phyloP scores from a whole-genome alignment of 2,329 filamentous ascomycete species.

The Colletotrichum sp. region DNA sequence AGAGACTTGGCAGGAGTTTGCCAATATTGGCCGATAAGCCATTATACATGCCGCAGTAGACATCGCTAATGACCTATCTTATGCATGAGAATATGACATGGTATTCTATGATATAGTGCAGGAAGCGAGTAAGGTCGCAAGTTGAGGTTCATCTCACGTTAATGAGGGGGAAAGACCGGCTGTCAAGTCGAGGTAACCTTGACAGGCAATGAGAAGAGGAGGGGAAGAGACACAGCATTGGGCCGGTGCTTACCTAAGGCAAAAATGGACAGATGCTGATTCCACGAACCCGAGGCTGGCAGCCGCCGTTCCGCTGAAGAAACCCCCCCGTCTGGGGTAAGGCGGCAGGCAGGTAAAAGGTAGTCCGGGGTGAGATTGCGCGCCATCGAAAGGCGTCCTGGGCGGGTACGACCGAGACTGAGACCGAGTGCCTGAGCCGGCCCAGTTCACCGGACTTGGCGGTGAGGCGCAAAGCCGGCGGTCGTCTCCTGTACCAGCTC shows the following conservation, averaged over 20 bases:
- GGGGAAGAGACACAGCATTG: background rate
- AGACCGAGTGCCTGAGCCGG: background rate
- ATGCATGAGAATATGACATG: background rate
- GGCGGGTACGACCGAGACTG: background rate
- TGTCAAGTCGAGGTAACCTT: background rate
- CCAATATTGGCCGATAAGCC: background rate
- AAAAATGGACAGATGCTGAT: background rate
- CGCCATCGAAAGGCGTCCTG: background rate
- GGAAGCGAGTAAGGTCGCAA: background rate
- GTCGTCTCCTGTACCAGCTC: background rate
- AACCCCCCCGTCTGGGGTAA: constrained; percentile 3
- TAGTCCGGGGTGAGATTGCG: background rate
- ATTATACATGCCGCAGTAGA: background rate
- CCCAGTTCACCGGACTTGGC: background rate
- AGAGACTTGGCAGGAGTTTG: background rate
- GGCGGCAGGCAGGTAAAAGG: background rate
- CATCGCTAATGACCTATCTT: background rate
- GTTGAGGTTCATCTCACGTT: background rate
- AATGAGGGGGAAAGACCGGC: background rate
- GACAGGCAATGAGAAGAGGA: background rate
- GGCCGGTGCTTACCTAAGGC: background rate
- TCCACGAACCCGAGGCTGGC: background rate
- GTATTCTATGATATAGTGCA: background rate
- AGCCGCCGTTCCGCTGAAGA: constrained; percentile 4
- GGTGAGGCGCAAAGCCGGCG: background rate